phyloP scores from a whole-genome alignment of 306 rosid species.

The Trifolium subterraneum region DNA sequence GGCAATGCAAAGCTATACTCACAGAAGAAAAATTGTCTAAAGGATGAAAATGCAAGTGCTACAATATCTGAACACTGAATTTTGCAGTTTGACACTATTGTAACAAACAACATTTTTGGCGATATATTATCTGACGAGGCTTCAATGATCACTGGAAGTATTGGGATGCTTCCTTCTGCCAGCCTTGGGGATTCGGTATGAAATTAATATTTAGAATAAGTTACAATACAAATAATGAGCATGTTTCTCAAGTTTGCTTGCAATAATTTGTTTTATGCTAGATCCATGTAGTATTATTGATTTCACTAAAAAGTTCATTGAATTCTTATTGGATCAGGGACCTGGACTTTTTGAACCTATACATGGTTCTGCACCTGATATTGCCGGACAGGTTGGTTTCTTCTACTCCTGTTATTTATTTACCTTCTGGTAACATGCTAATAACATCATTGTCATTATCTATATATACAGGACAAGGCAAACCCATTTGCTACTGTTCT shows the following conservation, averaged over 20 bases:
- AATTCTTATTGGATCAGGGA: constrained; percentile 62
- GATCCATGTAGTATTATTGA: constrained; percentile 15
- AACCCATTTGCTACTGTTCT: constrained; percentile 94
- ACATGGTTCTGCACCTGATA: constrained; percentile 98
- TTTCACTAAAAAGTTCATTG: constrained; percentile 28
- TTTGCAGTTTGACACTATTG: constrained; percentile 85
- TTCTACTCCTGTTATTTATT: constrained; percentile 16
- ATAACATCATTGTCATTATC: constrained; percentile 24
- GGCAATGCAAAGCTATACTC: constrained; percentile 20
- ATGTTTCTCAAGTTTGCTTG: constrained; percentile 41
- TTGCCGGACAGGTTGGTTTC: constrained; percentile 87
- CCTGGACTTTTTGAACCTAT: constrained; percentile 98
- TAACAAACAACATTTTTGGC: constrained; percentile 95
- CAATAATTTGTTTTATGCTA: constrained; percentile 24
- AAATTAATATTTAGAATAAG: constrained; percentile 19
- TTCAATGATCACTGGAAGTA: constrained; percentile 96
- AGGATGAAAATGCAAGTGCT: constrained; percentile 26
- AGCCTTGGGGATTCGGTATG: constrained; percentile 85
- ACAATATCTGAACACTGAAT: constrained; percentile 36
- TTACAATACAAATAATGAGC: constrained; percentile 30
- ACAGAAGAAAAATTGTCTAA: constrained; percentile 21
- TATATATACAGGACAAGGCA: constrained; percentile 79
- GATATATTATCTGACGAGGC: constrained; percentile 97
- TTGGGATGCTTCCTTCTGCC: constrained; percentile 99
- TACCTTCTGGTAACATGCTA: neutral